Evolutionary conservation across 2,329 filamentous ascomycete genomes (phyloP), one percentile per base, ranked within the genome.

Genomic region (Nigrospora osmanthi): DNA sequence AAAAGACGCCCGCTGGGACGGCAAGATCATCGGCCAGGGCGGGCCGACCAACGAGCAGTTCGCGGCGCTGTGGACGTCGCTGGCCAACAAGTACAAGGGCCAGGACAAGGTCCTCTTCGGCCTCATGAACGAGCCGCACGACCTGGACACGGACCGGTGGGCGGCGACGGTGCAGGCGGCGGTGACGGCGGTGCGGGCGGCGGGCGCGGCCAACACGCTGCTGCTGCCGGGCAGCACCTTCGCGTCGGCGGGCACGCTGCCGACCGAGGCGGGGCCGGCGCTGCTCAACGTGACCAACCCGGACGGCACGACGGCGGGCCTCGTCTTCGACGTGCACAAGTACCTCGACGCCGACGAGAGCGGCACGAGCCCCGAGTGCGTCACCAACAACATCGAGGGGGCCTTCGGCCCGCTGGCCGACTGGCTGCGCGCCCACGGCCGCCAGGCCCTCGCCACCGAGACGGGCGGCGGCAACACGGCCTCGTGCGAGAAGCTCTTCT

Each of bases 61-160:
- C 52, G 74, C 70, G 3, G 64, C 63, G 35, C 61, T 85, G 6
- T 86, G 82, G 82, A 60, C 56, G 2, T 66, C 75, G 47, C 59
- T 81, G 6, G 81, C 82, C 2, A 66, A 62, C 1, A 77, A 78
- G 55, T 86, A 85, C 60, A 70, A 68, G 17, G 54, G 55, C 9
- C 62, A 78, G 40, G 57, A 68, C 34, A 77, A 74, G 47, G 63
- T 86, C 30, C 68, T 76, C 3, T 83, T 86, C 52, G 81, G 80
- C 13, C 58, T 86, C 38, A 85, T 86, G 81, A 87, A 86, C 63
- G 83, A 82, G 63, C 81, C 82, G 10, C 79, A 83, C 58, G 75
- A 79, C 43, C 60, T 77, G 44, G 72, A 80, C 54, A 41, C 34
- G 39, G 59, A 56, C 19, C 59, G 63, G 1, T 86, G 82, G 82